Base-by-base conservation (phyloP, 345 rosid genomes). In the Lepidium aucheri region DNA sequence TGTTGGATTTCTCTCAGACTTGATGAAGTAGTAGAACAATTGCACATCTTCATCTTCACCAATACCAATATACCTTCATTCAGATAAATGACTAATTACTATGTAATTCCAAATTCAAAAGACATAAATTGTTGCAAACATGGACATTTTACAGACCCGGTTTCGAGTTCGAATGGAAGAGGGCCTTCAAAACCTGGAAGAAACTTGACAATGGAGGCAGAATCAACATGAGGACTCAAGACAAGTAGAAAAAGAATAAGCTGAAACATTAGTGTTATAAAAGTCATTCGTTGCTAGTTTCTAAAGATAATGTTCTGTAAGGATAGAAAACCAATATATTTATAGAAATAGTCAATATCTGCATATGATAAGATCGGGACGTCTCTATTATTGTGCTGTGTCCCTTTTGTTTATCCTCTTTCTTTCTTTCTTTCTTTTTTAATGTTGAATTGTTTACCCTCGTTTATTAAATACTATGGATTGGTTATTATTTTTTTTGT, bases 111-210 rank as follows among this genome's bases (percentile, higher is more conserved):
- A 52, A 9, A 5, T 3, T 14, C 16, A 20, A 9, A 0, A 15
- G 32, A 28, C 26, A 42, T 51, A 34, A 35, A 4, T 8, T 36
- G 8, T 17, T 38, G 1, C 30, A 49, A 11, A 66, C 1, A 49
- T 2, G 22, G 11, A 10, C n/a, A 53, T 6, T 7, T 24, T 13
- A 35, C 78, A 44, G 10, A 77, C 84, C 86, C 86, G 8, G 86
- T 77, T 70, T 82, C 79, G 16, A 82, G 84, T 55, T 77, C 65
- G 68, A 82, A 82, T 12, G 82, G 84, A 70, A 82, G 84, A 12
- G 74, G 39, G 5, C 59, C 78, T 7, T 63, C 49, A 56, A 78
- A 82, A 5, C 84, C 84, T 16, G 86, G 84, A 28, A 80, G 77
- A 47, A 14, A 49, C 7, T 34, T 72, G n/a, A 79, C 13, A 3